Evolutionary conservation across 768 basidiomycete species (phyloP).

Genomic region (Suillus subalutaceus): DNA sequence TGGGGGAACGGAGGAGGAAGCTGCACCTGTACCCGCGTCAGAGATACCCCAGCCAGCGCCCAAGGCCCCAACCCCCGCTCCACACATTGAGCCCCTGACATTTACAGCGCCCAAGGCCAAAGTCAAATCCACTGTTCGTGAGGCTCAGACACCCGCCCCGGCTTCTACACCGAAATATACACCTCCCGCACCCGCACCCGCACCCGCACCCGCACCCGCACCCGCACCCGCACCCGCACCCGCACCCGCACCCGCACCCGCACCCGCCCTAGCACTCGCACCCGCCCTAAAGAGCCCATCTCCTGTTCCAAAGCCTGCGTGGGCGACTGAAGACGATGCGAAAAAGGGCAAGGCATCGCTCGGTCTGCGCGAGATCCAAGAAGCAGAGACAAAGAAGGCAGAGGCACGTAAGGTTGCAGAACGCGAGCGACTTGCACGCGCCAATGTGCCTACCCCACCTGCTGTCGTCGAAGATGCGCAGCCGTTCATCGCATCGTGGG

Average conservation of each 20-base stretch:
- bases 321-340: conserved; percentile 71
- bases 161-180: conserved; percentile 22
- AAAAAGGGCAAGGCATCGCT: conserved; percentile 56
- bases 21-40: conserved; percentile 14
- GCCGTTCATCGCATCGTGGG: conserved; percentile 78
- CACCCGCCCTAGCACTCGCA: conserved; percentile 10
- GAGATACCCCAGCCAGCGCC: conserved; percentile 14
- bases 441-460: conserved; percentile 38
- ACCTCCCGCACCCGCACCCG: conserved; percentile 13
- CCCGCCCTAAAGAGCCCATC: conserved; percentile 24
- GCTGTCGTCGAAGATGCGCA: conserved; percentile 58
- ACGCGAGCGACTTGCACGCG: conserved; percentile 62
- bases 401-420: conserved; percentile 78
- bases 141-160: conserved; percentile 21
- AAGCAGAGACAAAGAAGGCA: conserved; percentile 81
- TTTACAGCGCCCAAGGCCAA: conserved; percentile 27
- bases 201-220: conserved; percentile 7
- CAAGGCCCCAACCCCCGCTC: conserved; percentile 15
- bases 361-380: conserved; percentile 93
- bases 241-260: conserved; percentile 11
- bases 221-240: conserved; percentile 13
- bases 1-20: conserved; percentile 15
- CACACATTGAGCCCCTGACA: conserved; percentile 19
- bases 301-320: conserved; percentile 52
- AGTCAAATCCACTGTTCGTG: conserved; percentile 31